Evolutionary conservation across 2,329 filamentous ascomycete species (phyloP).

Genomic region (Trichoderma brevicompactum): DNA sequence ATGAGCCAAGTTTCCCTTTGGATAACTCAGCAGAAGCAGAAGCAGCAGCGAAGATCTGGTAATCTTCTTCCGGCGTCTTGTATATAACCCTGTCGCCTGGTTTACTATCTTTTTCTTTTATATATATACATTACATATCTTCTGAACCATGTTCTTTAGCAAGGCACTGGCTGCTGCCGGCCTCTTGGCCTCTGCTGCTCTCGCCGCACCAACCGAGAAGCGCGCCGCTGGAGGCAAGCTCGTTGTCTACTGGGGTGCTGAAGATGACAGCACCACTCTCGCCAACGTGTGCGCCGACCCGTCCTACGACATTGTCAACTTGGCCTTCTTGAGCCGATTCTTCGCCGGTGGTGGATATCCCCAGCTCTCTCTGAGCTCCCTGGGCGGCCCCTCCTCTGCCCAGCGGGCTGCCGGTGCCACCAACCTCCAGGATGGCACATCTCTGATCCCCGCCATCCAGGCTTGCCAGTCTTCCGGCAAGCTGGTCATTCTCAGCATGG

Average conservation of each 20-base stretch:
- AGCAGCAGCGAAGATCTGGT: conserved; percentile 29
- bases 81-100: conserved; percentile 24
- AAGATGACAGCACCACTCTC: conserved; percentile 32
- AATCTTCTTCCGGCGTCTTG: conserved; percentile 29
- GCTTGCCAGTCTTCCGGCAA: conserved; percentile 68
- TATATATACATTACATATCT: neutral
- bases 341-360: conserved; percentile 30
- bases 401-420: conserved; percentile 34
- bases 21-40: conserved; percentile 4
- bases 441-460: conserved; percentile 43
- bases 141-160: conserved; percentile 26
- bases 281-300: conserved; percentile 32
- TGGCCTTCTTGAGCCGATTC: conserved; percentile 34
- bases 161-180: conserved; percentile 29
- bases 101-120: conserved; percentile 6
- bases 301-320: conserved; percentile 34
- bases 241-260: conserved; percentile 34
- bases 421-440: conserved; percentile 32
- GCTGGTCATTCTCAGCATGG: conserved; percentile 71
- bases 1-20: conserved; percentile 14
- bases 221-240: conserved; percentile 31
- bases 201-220: conserved; percentile 27
- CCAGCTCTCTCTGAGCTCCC: conserved; percentile 20
- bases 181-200: conserved; percentile 26
- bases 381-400: conserved; percentile 24